phyloP scores from a whole-genome alignment of 1,139 yeast species.

The Yamadazyma dushanensis region DNA sequence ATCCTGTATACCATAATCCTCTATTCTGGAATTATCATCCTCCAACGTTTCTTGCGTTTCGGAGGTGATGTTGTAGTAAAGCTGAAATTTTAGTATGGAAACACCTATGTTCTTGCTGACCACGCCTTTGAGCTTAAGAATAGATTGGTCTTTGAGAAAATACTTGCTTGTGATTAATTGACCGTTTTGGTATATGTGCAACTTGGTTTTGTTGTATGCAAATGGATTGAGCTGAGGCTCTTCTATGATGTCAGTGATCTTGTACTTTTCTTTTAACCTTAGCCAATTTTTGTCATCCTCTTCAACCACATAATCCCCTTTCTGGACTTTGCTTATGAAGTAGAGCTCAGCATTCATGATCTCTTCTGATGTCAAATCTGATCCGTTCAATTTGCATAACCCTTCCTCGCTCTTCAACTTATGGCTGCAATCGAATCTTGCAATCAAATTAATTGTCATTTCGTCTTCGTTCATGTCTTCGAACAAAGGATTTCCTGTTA shows the following conservation, averaged over 20 bases:
- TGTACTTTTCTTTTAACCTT: constrained; percentile 25
- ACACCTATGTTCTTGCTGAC: constrained; percentile 15
- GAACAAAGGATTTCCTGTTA: constrained; percentile 56
- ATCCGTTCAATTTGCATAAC: constrained; percentile 55
- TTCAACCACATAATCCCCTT: constrained; percentile 25
- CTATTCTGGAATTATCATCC: constrained; percentile 38
- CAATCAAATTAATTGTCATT: constrained; percentile 43
- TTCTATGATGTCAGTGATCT: constrained; percentile 2
- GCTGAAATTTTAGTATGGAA: constrained; percentile 18
- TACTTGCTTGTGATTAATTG: constrained; percentile 13
- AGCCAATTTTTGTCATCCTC: constrained; percentile 25
- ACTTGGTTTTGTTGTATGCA: constrained; percentile 13
- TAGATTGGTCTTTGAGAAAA: constrained; percentile 25
- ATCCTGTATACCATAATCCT: constrained; percentile 21
- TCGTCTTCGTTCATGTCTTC: constrained; percentile 17
- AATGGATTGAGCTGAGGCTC: constrained; percentile 6
- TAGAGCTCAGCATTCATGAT: constrained; percentile 67
- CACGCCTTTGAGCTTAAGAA: constrained; percentile 30
- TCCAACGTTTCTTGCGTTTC: constrained; percentile 18
- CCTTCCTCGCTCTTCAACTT: not conserved
- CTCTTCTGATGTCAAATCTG: constrained; percentile 43
- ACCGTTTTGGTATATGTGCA: constrained; percentile 13
- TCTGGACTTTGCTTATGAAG: constrained; percentile 53
- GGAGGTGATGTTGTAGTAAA: constrained; percentile 21
- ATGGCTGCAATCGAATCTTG: constrained; percentile 40